Percentiles rank a stretch among this genome's conserved stretches.
phyloP scores from a whole-genome alignment of 208 protist genomes.

The Sergeia podlipaevii region DNA sequence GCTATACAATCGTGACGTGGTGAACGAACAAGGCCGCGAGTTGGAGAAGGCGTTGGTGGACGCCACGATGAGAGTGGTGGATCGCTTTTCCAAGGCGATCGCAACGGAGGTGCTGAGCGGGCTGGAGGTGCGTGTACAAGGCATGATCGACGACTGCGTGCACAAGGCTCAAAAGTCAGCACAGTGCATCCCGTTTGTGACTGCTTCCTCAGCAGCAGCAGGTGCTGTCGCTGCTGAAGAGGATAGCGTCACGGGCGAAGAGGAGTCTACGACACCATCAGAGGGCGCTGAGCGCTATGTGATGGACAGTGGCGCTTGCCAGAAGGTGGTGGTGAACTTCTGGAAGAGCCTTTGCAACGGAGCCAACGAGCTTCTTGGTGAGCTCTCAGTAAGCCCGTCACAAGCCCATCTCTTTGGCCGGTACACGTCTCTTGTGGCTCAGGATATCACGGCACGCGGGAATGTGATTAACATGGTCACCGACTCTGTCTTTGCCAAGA shows the following conservation, averaged over 20 bases:
- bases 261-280: neutral
- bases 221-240: neutral
- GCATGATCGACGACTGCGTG: conserved; percentile 44
- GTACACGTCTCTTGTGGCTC: conserved; percentile 42
- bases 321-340: conserved; percentile 46
- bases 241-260: neutral
- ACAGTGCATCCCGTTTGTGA: conserved; percentile 45
- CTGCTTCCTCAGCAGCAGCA: conserved; percentile 1
- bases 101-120: conserved; percentile 38
- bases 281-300: conserved; percentile 9
- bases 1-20: conserved; percentile 59
- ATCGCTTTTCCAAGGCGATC: conserved; percentile 51
- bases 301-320: conserved; percentile 53
- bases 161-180: conserved; percentile 47
- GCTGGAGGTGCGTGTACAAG: conserved; percentile 43
- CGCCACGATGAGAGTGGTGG: conserved; percentile 41
- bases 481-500: conserved; percentile 50
- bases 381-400: conserved; percentile 26
- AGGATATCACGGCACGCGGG: conserved; percentile 48
- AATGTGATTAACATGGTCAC: conserved; percentile 49
- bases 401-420: conserved; percentile 37
- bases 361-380: conserved; percentile 30
- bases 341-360: conserved; percentile 44
- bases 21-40: conserved; percentile 27
- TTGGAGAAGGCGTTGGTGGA: conserved; percentile 54